Percentiles rank a stretch among this genome's conserved stretches.
Evolutionary conservation across 352 stramenopile genomes (phyloP).

Genomic region (Phytophthora constricta): DNA sequence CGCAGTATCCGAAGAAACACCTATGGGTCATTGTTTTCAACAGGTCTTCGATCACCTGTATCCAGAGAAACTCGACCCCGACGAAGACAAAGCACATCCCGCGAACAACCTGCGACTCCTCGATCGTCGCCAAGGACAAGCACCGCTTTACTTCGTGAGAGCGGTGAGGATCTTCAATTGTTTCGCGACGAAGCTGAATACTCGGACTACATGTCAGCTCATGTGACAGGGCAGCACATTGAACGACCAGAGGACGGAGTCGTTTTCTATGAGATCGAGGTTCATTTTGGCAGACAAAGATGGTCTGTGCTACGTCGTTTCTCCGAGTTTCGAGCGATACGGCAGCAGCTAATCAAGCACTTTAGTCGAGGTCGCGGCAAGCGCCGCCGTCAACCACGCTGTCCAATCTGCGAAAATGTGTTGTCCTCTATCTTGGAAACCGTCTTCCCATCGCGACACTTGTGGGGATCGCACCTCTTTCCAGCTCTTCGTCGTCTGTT

Average conservation of each 20-base stretch:
- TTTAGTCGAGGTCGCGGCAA: constrained; percentile 51
- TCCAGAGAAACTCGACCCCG: constrained; percentile 9
- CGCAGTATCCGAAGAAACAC: constrained; percentile 20
- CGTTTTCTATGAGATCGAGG: constrained; percentile 74
- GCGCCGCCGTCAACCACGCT: constrained; percentile 32
- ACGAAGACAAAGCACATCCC: constrained; percentile 1
- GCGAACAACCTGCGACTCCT: constrained; percentile 8
- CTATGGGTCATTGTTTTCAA: constrained; percentile 11
- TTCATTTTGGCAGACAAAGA: constrained; percentile 68
- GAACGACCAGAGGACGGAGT: constrained; percentile 53
- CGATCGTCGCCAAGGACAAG: constrained; percentile 31
- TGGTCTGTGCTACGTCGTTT: constrained; percentile 73
- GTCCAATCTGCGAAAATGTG: constrained; percentile 72
- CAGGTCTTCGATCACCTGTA: constrained; percentile 7
- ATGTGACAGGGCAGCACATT: constrained; percentile 52
- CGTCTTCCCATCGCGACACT: constrained; percentile 55
- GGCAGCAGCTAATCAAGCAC: constrained; percentile 68
- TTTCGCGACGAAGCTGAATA: constrained; percentile 84
- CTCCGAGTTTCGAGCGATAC: constrained; percentile 70
- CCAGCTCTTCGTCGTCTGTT: constrained; percentile 17
- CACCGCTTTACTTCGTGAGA: constrained; percentile 44
- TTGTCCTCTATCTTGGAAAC: constrained; percentile 56
- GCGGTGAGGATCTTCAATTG: constrained; percentile 49
- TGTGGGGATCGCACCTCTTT: constrained; percentile 46
- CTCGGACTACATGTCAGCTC: constrained; percentile 72